Conservation (phyloP, 345 rosid genomes). For the Pistacia integerrima region DNA sequence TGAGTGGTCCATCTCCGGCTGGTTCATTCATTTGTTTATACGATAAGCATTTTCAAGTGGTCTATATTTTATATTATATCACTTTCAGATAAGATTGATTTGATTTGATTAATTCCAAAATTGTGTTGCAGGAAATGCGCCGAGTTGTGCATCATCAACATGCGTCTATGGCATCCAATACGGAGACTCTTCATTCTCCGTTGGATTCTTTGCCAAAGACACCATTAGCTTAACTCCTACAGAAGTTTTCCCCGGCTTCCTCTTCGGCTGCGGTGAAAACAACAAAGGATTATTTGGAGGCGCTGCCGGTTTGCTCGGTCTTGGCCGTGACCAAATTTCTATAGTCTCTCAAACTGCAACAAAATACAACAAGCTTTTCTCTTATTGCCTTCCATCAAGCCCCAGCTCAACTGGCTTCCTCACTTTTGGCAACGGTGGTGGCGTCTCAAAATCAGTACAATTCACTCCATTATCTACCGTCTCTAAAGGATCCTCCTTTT, state of each 20-base stretch:
- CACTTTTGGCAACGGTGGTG: slow-evolving; percentile 53
- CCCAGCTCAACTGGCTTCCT: slow-evolving; percentile 69
- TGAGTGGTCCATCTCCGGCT: too few species aligned
- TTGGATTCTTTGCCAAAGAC: slow-evolving; percentile 66
- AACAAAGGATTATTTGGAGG: slow-evolving; percentile 75
- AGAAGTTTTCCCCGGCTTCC: slow-evolving; percentile 44
- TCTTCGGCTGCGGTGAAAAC: slow-evolving; percentile 85
- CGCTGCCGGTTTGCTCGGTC: slow-evolving; percentile 78
- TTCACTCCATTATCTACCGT: slow-evolving; percentile 60
- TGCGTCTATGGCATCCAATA: slow-evolving; percentile 82
- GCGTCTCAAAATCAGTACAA: slow-evolving; percentile 36
- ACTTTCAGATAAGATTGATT: too few species aligned
- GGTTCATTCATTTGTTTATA: too few species aligned
- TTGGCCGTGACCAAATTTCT: slow-evolving; percentile 73
- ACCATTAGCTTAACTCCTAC: slow-evolving; percentile 53
- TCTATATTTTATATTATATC: too few species aligned
- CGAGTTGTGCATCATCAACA: slow-evolving; percentile 49
- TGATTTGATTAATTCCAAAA: too few species aligned
- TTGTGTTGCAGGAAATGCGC: slow-evolving; percentile 39
- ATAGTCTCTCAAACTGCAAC: slow-evolving; percentile 64
- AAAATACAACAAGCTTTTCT: slow-evolving; percentile 66
- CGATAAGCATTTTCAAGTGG: too few species aligned
- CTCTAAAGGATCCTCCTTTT: slow-evolving; percentile 47
- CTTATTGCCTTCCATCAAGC: slow-evolving; percentile 85
- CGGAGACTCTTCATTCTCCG: slow-evolving; percentile 74